These are phyloP conservation scores for Helicostylum pulchrum DNA, from an alignment of 192 early-diverging fungal species.

Conservation along the genomic window DNA sequence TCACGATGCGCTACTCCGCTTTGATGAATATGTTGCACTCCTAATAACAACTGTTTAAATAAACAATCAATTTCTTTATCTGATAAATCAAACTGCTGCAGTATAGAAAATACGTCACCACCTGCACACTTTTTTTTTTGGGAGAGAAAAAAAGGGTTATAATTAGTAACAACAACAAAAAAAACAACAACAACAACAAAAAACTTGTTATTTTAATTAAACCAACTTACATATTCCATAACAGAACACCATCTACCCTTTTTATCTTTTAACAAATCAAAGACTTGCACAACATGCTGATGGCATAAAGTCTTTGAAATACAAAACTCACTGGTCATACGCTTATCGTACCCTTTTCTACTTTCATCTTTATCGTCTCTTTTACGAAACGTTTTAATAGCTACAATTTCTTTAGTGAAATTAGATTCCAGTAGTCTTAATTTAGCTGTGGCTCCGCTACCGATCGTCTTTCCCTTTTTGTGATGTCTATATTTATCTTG, in stretches of 20 bases:
- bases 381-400: slow-evolving; percentile 92
- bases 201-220: too few relatives aligned
- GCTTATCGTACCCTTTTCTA: slow-evolving; percentile 90
- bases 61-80: slow-evolving; percentile 85
- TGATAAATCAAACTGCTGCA: slow-evolving; percentile 72
- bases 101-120: slow-evolving; percentile 86
- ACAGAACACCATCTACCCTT: slow-evolving; percentile 80
- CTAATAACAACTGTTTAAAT: slow-evolving; percentile 88
- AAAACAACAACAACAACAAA: too few relatives aligned
- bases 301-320: slow-evolving; percentile 80
- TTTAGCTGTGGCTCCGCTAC: slow-evolving; percentile 87
- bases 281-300: slow-evolving; percentile 89
- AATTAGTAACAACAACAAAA: background rate
- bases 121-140: slow-evolving; percentile 77
- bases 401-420: slow-evolving; percentile 53
- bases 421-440: slow-evolving; percentile 67
- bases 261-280: slow-evolving; percentile 94
- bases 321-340: slow-evolving; percentile 92
- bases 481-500: slow-evolving; percentile 21
- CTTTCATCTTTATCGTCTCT: slow-evolving; percentile 72
- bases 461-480: slow-evolving; percentile 42
- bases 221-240: slow-evolving; percentile 54
- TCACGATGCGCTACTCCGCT: slow-evolving; percentile 92
- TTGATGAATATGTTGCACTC: slow-evolving; percentile 85
- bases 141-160: background rate